Base-by-base conservation (phyloP, 2,329 filamentous ascomycete genomes). In the Blastomyces parvus region DNA sequence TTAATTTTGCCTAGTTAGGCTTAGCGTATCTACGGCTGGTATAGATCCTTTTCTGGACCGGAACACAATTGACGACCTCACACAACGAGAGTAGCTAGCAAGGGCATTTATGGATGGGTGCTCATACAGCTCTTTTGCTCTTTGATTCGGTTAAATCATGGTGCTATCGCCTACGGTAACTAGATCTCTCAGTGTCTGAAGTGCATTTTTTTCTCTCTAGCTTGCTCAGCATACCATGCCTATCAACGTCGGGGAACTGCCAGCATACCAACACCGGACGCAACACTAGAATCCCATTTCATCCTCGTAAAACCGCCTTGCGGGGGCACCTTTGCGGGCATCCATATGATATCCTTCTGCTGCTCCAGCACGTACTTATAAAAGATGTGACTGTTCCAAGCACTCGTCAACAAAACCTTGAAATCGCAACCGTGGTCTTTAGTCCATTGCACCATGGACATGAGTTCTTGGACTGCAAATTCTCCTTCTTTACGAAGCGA, bases 271-370 rank as follows among this genome's bases (percentile, higher is more conserved):
- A 59, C 58, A 33, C 46, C 44, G 13, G 27, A 36, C 7, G 25
- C 58, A 25, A 59, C 17, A 36, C 58, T 48, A 27, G 58, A n/a
- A 59, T 48, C n/a, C 58, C 58, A 59, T 59, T 59, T 59, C 58
- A 59, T 46, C n/a, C n/a, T 59, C 4, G 58, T 59, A 48, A 59
- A 59, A 3, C 58, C 58, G 3, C 58, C 58, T 27, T 48, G 40
- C 27, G 58, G 40, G 17, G 58, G 42, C 19, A 59, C 58, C 42
- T 59, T 59, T 9, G 58, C 58, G 22, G 58, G 58, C 27, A 48
- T 48, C 58, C 58, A 59, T 13, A 59, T 22, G 19, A 59, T 42
- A 36, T 48, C 40, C 19, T 59, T 59, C 58, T 59, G 40, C 30
- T 30, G 40, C 36, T 59, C 58, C 25, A 42, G 58, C 27, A 59